phyloP scores from a whole-genome alignment of 2,329 filamentous ascomycete genomes.

The Huntiella moniliformis region DNA sequence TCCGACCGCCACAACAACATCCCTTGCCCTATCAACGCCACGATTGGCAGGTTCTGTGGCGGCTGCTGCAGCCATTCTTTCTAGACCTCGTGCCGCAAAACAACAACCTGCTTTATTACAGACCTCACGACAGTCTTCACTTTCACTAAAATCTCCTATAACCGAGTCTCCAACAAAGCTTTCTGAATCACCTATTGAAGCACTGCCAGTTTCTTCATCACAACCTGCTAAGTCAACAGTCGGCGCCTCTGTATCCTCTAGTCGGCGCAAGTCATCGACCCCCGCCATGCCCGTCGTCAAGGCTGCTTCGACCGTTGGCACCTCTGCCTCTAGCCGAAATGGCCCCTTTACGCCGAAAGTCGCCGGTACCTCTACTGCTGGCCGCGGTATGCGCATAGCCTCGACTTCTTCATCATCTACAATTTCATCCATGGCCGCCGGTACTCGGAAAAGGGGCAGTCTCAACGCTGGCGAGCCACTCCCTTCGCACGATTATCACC shows the following conservation, averaged over 20 bases:
- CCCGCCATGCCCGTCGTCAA: constrained; percentile 9
- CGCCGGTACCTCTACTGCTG: background rate
- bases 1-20: too few relatives aligned
- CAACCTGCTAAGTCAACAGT: constrained; percentile 24
- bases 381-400: constrained; percentile 1
- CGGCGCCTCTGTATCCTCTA: constrained; percentile 40
- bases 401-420: background rate
- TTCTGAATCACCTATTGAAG: too few relatives aligned
- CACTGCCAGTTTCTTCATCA: constrained; percentile 1
- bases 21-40: too few relatives aligned
- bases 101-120: too few relatives aligned
- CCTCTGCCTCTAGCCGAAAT: constrained; percentile 13
- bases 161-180: too few relatives aligned
- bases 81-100: too few relatives aligned
- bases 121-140: background rate
- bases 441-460: constrained; percentile 5
- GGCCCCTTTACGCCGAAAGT: constrained; percentile 37
- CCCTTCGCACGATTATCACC: constrained; percentile 27
- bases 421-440: background rate
- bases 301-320: constrained; percentile 4
- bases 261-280: background rate
- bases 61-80: too few relatives aligned
- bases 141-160: background rate
- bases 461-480: constrained; percentile 7
- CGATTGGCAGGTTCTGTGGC: too few relatives aligned